Conservation (phyloP, 495 filamentous ascomycete genomes). For the Hypoxylon cercidicola region DNA sequence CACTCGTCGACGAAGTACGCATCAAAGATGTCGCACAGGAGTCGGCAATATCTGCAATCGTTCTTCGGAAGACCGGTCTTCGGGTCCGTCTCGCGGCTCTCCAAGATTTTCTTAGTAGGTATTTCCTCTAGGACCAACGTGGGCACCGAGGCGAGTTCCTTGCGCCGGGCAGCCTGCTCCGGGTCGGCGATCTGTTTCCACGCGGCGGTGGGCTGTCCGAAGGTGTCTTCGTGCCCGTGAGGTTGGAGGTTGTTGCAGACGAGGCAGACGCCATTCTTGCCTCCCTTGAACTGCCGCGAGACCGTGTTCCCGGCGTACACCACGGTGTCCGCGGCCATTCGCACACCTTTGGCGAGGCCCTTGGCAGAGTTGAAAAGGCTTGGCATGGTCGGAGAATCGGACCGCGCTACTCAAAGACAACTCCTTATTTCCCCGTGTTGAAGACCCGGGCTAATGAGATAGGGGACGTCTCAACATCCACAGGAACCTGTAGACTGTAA, state of each 20-base stretch:
- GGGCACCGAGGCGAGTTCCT: constrained; percentile 21
- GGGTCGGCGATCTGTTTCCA: constrained; percentile 20
- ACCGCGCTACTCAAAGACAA: not conserved
- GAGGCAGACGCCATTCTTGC: constrained; percentile 15
- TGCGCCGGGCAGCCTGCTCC: constrained; percentile 7
- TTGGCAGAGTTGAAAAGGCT: constrained; percentile 18
- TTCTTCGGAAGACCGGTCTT: constrained; percentile 23
- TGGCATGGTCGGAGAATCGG: not conserved
- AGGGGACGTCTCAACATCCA: not conserved
- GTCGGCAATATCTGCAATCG: constrained; percentile 29
- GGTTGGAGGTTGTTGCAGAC: constrained; percentile 31
- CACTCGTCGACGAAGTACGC: constrained; percentile 32
- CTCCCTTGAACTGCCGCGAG: constrained; percentile 14
- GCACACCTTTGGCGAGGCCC: constrained; percentile 20
- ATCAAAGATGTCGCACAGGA: constrained; percentile 31
- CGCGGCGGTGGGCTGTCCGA: constrained; percentile 6
- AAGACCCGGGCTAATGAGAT: too few relatives aligned
- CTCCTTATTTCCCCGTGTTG: too few relatives aligned
- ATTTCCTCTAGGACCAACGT: constrained; percentile 24
- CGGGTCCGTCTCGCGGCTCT: constrained; percentile 25
- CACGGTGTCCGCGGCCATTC: constrained; percentile 18
- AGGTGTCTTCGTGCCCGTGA: constrained; percentile 16
- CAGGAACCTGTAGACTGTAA: too few relatives aligned
- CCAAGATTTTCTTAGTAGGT: constrained; percentile 25
- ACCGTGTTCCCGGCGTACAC: constrained; percentile 17